Conservation (phyloP, 768 basidiomycete species). For the Roridomyces roridus region DNA sequence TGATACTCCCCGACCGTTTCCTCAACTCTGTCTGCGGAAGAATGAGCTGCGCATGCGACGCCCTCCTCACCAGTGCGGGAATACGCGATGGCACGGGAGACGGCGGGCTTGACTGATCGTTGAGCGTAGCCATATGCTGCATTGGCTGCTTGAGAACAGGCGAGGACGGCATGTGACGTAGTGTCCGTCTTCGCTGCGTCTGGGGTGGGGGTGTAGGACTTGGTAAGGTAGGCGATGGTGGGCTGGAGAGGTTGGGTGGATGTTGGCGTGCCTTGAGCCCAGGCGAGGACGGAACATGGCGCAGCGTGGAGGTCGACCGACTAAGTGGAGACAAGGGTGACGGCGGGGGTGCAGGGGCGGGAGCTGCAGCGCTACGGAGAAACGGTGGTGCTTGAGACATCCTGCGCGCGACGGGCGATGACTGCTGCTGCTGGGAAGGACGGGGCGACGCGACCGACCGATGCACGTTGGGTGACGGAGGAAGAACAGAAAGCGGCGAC, state of each 20-base stretch:
- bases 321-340: slow-evolving; percentile 33
- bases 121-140: slow-evolving; percentile 1
- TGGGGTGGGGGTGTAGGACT: slow-evolving; percentile 17
- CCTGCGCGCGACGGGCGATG: slow-evolving; percentile 25
- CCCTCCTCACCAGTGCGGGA: slow-evolving; percentile 26
- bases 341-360: slow-evolving; percentile 27
- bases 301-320: slow-evolving; percentile 16
- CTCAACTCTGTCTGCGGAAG: slow-evolving; percentile 32
- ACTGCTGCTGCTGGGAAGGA: slow-evolving; percentile 18
- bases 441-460: slow-evolving; percentile 13
- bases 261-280: slow-evolving; percentile 25
- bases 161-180: slow-evolving; percentile 1
- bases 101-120: slow-evolving; percentile 19
- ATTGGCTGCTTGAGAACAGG: slow-evolving; percentile 27
- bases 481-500: slow-evolving; percentile 35
- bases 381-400: slow-evolving; percentile 30
- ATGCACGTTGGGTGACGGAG: slow-evolving; percentile 25
- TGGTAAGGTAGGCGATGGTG: slow-evolving; percentile 34
- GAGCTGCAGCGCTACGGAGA: slow-evolving; percentile 19
- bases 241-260: slow-evolving; percentile 13
- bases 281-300: slow-evolving; percentile 29
- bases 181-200: background rate
- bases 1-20: slow-evolving; percentile 39
- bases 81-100: slow-evolving; percentile 23
- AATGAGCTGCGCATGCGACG: slow-evolving; percentile 34